phyloP scores from a whole-genome alignment of 805 yeast genomes.

The Saccharomycopsis sp. region DNA sequence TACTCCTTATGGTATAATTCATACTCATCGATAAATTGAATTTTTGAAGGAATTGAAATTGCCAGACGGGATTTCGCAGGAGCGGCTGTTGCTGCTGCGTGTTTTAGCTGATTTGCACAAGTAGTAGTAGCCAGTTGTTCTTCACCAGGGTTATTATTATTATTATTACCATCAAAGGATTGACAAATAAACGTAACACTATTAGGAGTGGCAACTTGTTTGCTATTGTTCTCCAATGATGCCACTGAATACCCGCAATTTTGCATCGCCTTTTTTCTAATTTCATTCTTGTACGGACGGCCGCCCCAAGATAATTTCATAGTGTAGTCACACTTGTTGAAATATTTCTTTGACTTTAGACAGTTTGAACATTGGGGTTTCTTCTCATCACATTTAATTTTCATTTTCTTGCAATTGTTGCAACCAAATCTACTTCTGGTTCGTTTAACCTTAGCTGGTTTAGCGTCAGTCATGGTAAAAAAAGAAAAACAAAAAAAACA shows the following conservation, averaged over 20 bases:
- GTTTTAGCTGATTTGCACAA: too few species aligned
- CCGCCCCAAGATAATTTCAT: constrained; percentile 70
- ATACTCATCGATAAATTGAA: constrained; percentile 6
- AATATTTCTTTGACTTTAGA: constrained; percentile 30
- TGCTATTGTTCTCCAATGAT: neutral
- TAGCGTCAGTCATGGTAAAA: too few species aligned
- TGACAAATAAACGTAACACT: neutral
- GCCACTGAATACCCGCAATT: constrained; percentile 16
- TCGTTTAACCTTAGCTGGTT: constrained; percentile 4
- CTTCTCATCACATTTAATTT: constrained; percentile 62
- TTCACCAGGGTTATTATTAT: too few species aligned
- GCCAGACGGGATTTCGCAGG: too few species aligned
- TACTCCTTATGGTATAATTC: constrained; percentile 1
- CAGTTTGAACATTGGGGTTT: constrained; percentile 62
- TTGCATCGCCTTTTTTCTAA: constrained; percentile 20
- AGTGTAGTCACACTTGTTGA: constrained; percentile 52
- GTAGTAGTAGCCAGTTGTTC: too few species aligned
- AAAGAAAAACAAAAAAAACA: too few species aligned
- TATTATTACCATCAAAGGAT: neutral
- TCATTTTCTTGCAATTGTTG: constrained; percentile 46
- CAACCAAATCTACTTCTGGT: constrained; percentile 21
- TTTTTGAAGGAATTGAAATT: neutral
- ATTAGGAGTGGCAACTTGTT: neutral
- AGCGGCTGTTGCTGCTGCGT: too few species aligned
- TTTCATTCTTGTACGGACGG: constrained; percentile 46